phyloP scores from a whole-genome alignment of 805 yeast species.

The Candida taoyuanica region DNA sequence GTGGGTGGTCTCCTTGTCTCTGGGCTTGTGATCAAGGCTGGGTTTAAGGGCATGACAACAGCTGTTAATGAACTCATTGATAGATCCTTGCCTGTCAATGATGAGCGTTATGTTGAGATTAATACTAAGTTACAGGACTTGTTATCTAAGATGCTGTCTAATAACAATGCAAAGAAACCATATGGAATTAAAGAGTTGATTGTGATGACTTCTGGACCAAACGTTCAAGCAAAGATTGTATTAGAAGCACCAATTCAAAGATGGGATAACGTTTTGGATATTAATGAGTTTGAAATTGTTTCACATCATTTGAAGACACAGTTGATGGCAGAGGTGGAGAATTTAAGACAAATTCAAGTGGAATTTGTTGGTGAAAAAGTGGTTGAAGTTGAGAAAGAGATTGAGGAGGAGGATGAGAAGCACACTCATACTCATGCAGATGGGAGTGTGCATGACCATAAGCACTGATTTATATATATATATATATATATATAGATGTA shows the following conservation, averaged over 20 bases:
- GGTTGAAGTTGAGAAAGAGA: slow-evolving; percentile 20
- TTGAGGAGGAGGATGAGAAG: slow-evolving; percentile 7
- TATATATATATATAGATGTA: too few species aligned
- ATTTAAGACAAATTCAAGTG: slow-evolving; percentile 39
- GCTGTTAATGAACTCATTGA: slow-evolving; percentile 79
- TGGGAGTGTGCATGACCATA: slow-evolving; percentile 26
- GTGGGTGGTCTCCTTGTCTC: slow-evolving; percentile 90
- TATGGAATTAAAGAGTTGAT: slow-evolving; percentile 39
- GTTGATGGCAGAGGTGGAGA: slow-evolving; percentile 36
- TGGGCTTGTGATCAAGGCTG: slow-evolving; percentile 75
- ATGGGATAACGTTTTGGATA: slow-evolving; percentile 40
- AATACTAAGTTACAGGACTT: slow-evolving; percentile 35
- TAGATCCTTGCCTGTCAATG: slow-evolving; percentile 50
- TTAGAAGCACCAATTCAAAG: slow-evolving; percentile 40
- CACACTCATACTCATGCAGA: slow-evolving; percentile 26
- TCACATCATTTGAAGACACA: slow-evolving; percentile 32
- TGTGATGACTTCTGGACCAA: slow-evolving; percentile 56
- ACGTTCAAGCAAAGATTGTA: slow-evolving; percentile 34
- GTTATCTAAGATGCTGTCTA: slow-evolving; percentile 33
- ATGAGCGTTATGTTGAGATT: slow-evolving; percentile 44
- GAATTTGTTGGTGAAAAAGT: slow-evolving; percentile 35
- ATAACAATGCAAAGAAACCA: slow-evolving; percentile 37
- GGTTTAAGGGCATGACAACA: slow-evolving; percentile 63
- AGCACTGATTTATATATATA: slow-evolving; percentile 15
- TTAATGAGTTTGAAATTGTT: slow-evolving; percentile 39